phyloP scores from a whole-genome alignment of 106 monocot species.

The Triglochin maritima region DNA sequence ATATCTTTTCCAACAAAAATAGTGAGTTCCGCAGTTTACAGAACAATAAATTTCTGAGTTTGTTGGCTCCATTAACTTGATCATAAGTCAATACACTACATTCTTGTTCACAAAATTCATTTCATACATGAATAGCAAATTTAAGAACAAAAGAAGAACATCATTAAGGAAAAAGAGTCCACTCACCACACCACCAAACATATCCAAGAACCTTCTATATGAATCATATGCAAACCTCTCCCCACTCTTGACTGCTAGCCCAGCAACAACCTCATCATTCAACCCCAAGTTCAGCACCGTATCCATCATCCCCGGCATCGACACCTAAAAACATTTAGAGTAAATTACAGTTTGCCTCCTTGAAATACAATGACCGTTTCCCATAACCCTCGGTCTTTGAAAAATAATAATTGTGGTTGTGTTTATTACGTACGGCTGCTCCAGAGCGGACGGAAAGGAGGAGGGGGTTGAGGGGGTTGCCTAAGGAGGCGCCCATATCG shows the following conservation, averaged over 20 bases:
- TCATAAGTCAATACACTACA: too few species aligned
- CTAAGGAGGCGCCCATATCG: constrained; percentile 58
- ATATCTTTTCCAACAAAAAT: background rate
- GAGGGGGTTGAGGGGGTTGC: constrained; percentile 54
- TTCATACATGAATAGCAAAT: background rate
- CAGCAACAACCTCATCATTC: constrained; percentile 85
- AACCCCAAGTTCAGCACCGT: constrained; percentile 88
- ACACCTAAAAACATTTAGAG: constrained; percentile 30
- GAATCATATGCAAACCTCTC: constrained; percentile 93
- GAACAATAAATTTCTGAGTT: background rate
- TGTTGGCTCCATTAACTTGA: too few species aligned
- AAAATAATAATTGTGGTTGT: background rate
- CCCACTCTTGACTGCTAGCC: constrained; percentile 63
- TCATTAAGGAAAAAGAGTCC: background rate
- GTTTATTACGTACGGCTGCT: constrained; percentile 40
- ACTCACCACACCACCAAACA: constrained; percentile 86
- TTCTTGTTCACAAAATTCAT: too few species aligned
- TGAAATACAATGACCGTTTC: background rate
- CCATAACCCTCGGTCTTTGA: background rate
- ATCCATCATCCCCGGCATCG: constrained; percentile 99
- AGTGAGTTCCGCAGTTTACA: background rate
- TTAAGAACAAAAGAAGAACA: background rate
- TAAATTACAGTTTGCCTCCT: background rate
- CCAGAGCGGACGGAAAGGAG: constrained; percentile 92
- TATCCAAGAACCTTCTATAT: constrained; percentile 78